Percentiles rank a stretch among this genome's conserved stretches.
These are phyloP conservation scores for Geotrichum macrosporum DNA, from an alignment of 1,139 yeast genomes.

Conservation along the genomic window DNA sequence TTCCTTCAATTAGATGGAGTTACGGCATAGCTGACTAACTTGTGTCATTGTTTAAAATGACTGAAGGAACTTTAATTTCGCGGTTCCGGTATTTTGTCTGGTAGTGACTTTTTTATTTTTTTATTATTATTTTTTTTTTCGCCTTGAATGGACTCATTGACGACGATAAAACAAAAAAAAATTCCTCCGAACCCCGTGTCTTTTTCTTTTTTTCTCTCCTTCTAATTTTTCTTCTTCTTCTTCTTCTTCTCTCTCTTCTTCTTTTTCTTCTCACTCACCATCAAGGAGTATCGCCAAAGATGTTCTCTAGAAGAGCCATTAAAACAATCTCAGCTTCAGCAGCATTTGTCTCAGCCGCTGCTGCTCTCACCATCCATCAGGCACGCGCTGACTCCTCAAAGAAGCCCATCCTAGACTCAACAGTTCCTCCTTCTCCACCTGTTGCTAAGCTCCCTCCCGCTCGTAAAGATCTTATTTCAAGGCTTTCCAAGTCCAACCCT, in stretches of 20 bases:
- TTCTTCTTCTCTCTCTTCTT: background rate
- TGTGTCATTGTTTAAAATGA: too few relatives aligned
- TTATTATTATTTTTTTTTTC: too few relatives aligned
- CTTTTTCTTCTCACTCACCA: constrained; percentile 3
- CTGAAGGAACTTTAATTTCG: too few relatives aligned
- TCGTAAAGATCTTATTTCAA: constrained; percentile 12
- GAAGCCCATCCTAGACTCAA: constrained; percentile 5
- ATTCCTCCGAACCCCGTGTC: background rate
- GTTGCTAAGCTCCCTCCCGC: constrained; percentile 18
- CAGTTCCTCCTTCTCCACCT: constrained; percentile 10
- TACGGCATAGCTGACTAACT: too few relatives aligned
- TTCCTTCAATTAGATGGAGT: too few relatives aligned
- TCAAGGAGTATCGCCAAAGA: too few relatives aligned
- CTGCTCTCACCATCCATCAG: background rate
- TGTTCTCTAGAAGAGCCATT: constrained; percentile 12
- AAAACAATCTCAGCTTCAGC: background rate
- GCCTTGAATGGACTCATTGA: too few relatives aligned
- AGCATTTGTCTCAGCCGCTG: constrained; percentile 4
- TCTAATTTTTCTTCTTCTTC: background rate
- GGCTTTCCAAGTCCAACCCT: constrained; percentile 12
- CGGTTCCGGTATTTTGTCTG: too few relatives aligned
- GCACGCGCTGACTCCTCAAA: constrained; percentile 1
- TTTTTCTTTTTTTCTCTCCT: background rate
- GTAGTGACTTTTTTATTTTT: too few relatives aligned
- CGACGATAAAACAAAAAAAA: too few relatives aligned